Base-by-base conservation (phyloP, 2,329 filamentous ascomycete genomes). In the Aplosporella prunicola region DNA sequence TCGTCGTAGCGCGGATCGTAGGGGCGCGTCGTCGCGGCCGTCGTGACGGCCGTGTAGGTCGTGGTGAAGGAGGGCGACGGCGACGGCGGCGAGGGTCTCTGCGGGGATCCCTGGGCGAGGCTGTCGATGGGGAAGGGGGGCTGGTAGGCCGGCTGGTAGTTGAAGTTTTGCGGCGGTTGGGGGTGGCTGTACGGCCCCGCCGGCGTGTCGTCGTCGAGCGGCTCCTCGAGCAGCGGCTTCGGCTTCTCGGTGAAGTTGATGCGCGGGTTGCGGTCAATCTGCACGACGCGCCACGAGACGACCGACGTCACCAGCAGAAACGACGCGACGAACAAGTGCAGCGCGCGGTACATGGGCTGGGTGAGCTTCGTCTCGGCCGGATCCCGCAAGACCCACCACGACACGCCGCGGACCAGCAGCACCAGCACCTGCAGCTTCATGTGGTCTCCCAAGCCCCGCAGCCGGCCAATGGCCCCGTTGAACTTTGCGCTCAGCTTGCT, bases 341-440 rank as follows among this genome's bases (percentile, higher is more conserved):
- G 69, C 57, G 52, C 56, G 14, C 53, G 50, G 33, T 75, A 71
- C 11, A 49, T 43, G 3, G 47, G 40, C 18, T 50, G 44, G 20
- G 51, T 49, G n/a, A 56, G 40, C 6, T 32, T 31, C 2, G 40
- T 41, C 3, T 33, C 25, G 0, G 34, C 25, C 4, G 43, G 40
- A 29, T 53, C 30, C 5, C 48, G 49, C 31, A 62, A 47, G 18
- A 49, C 53, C 40, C 50, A 56, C 34, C 54, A 50, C 10, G 53
- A 56, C 9, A 69, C 48, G 27, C 69, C 56, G 24, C 82, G 71
- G 9, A 78, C 58, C 5, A 69, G 51, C 9, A 84, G 51, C 15
- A 78, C 66, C 20, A 80, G 52, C 2, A 69, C 52, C 50, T 87
- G 82, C 43, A 80, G 72, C 1, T 66, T 67, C 51, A 84, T 83